Conservation (phyloP, 371 early-diverging fungal genomes). For the Mucor racemosus region DNA sequence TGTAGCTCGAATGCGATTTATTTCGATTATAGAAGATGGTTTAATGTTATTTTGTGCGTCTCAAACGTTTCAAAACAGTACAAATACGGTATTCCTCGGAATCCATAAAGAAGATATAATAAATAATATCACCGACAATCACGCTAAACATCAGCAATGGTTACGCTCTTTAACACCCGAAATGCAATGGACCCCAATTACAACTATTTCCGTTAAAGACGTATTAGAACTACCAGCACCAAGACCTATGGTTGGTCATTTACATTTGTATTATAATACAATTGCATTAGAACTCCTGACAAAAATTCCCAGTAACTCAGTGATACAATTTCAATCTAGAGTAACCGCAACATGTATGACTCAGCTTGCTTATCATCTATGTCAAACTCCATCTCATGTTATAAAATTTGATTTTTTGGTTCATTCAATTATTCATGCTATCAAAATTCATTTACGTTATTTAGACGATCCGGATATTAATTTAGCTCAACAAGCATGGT, state of each 20-base stretch:
- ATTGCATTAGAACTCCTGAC: conserved; percentile 22
- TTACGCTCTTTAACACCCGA: conserved; percentile 22
- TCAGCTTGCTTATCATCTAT: conserved; percentile 35
- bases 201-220: conserved; percentile 24
- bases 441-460: conserved; percentile 34
- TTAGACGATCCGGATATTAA: conserved; percentile 30
- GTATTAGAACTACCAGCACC: conserved; percentile 33
- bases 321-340: conserved; percentile 29
- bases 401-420: conserved; percentile 40
- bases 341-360: conserved; percentile 40
- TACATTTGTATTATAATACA: conserved; percentile 35
- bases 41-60: conserved; percentile 8
- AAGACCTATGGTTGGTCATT: conserved; percentile 24
- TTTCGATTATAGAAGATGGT: conserved; percentile 12
- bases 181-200: conserved; percentile 39
- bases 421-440: conserved; percentile 31
- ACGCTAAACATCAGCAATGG: conserved; percentile 1
- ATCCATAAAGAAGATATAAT: neutral
- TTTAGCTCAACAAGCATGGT: conserved; percentile 41
- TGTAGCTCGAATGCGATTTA: conserved; percentile 3
- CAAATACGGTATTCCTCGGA: neutral
- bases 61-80: conserved; percentile 1
- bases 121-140: neutral
- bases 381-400: conserved; percentile 31
- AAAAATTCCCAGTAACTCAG: conserved; percentile 25